Evolutionary conservation across 2,329 filamentous ascomycete species (phyloP).

Genomic region (Nemania bipapillata): DNA sequence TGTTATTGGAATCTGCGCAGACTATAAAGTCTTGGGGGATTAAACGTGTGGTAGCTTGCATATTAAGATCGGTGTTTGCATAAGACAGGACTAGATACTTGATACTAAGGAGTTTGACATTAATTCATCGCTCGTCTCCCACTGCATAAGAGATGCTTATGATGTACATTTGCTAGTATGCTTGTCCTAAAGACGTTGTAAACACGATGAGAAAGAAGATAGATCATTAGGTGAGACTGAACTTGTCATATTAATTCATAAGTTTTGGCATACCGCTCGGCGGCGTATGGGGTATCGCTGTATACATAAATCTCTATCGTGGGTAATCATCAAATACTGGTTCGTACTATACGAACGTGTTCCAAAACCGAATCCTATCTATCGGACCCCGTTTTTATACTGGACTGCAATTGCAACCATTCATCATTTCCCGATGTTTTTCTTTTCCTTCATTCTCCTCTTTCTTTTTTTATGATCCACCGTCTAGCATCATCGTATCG

Average conservation of each 20-base stretch:
- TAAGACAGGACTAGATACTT: neutral
- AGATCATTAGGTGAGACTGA: neutral
- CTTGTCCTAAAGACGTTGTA: neutral
- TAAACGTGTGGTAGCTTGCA: neutral
- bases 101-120: neutral
- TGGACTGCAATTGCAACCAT: neutral
- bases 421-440: neutral
- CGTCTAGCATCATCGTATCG: constrained; percentile 10
- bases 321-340: constrained; percentile 28
- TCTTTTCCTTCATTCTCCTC: neutral
- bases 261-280: neutral
- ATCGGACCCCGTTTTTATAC: neutral
- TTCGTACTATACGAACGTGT: constrained; percentile 1
- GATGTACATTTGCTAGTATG: neutral
- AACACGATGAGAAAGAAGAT: neutral
- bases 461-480: neutral
- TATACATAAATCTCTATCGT: constrained; percentile 30
- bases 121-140: neutral
- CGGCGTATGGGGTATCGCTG: constrained; percentile 24
- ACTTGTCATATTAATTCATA: neutral
- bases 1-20: neutral
- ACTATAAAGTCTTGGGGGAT: neutral
- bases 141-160: neutral
- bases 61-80: neutral
- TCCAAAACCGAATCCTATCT: neutral